Evolutionary conservation across 768 basidiomycete genomes (phyloP).

Genomic region (Hypholoma sublateritium): DNA sequence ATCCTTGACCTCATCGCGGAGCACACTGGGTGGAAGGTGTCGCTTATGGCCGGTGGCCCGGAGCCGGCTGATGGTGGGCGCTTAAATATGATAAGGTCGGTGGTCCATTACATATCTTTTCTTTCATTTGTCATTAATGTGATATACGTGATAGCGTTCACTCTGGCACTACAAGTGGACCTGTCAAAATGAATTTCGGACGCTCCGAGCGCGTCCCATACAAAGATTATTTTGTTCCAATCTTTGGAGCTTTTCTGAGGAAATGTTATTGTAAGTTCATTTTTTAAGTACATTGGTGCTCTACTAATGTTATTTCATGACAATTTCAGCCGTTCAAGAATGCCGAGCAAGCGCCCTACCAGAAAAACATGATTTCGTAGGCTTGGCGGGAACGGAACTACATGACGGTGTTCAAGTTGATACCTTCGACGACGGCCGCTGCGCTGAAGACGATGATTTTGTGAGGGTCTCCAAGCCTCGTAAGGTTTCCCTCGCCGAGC

Average conservation of each 20-base stretch:
- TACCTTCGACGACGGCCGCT: neutral
- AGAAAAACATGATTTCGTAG: neutral
- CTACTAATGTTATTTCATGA: neutral
- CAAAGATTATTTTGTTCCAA: slow-evolving; percentile 14
- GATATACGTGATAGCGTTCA: slow-evolving; percentile 15
- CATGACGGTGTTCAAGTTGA: neutral
- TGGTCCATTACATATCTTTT: neutral
- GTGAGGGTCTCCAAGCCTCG: no score
- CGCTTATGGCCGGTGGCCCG: slow-evolving; percentile 15
- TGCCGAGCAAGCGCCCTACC: slow-evolving; percentile 11
- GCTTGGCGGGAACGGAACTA: neutral
- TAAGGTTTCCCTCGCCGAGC: no score
- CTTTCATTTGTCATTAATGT: neutral
- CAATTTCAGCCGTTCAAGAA: slow-evolving; percentile 12
- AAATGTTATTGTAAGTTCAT: slow-evolving; percentile 18
- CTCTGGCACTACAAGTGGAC: slow-evolving; percentile 16
- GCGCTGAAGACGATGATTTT: no score
- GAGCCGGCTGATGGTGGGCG: slow-evolving; percentile 15
- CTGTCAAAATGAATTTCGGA: slow-evolving; percentile 18
- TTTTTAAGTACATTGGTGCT: neutral
- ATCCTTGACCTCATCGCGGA: slow-evolving; percentile 10
- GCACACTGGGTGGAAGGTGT: slow-evolving; percentile 14
- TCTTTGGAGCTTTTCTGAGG: slow-evolving; percentile 15
- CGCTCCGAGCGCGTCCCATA: slow-evolving; percentile 7
- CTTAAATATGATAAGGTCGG: slow-evolving; percentile 13